Conservation (phyloP, 164 flowering plant genomes). For the Echeveria elegans region DNA sequence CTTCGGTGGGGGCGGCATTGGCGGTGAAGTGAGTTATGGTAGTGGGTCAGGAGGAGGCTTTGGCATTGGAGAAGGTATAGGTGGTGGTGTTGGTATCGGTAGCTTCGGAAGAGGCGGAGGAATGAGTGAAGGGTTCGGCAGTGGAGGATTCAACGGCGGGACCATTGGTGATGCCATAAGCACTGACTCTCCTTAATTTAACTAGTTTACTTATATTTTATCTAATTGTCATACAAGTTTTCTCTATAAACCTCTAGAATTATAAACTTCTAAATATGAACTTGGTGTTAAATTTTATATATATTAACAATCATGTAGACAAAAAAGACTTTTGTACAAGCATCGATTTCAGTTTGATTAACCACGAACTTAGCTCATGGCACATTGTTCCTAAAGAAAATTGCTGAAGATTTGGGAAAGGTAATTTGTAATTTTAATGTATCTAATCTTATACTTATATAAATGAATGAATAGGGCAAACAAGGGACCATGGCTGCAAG, state of each 20-base stretch:
- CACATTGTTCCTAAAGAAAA: too few relatives aligned
- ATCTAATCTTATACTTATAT: too few relatives aligned
- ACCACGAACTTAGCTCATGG: too few relatives aligned
- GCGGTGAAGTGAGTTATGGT: neutral
- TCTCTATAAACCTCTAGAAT: neutral
- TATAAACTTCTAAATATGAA: neutral
- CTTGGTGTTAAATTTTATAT: too few relatives aligned
- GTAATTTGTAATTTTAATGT: too few relatives aligned
- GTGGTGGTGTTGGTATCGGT: neutral
- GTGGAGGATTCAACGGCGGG: neutral
- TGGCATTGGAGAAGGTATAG: neutral
- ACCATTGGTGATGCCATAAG: neutral
- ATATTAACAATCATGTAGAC: too few relatives aligned
- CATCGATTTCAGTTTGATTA: too few relatives aligned
- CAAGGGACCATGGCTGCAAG: too few relatives aligned
- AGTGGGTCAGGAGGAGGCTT: neutral
- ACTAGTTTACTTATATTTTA: neutral
- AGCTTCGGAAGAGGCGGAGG: neutral
- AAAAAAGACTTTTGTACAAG: too few relatives aligned
- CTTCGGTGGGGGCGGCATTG: neutral
- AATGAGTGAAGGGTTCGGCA: neutral
- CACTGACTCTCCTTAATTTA: neutral
- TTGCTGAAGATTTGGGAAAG: too few relatives aligned
- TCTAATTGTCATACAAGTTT: neutral
- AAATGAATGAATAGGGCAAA: too few relatives aligned